Evolutionary conservation across 176 grass and related monocot species (phyloP).

Genomic region (Bolboschoenus planiculmis): DNA sequence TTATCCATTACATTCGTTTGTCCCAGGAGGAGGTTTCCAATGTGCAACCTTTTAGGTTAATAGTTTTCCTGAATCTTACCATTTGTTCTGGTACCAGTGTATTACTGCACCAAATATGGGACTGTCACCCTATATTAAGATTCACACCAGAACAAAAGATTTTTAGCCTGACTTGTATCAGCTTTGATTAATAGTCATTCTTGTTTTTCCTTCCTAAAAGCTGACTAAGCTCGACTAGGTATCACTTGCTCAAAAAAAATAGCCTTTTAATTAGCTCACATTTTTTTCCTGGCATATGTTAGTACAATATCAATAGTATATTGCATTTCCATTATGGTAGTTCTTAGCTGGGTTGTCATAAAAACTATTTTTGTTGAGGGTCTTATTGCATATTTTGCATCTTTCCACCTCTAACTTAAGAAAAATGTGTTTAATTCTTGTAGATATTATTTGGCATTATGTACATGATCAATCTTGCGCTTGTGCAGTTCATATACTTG

Average conservation of each 20-base stretch:
- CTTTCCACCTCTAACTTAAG: neutral
- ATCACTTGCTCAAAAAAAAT: neutral
- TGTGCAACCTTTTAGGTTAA: neutral
- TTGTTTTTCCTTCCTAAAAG: neutral
- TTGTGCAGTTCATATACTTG: constrained; percentile 70
- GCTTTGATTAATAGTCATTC: neutral
- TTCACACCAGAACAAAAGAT: neutral
- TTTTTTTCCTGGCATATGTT: neutral
- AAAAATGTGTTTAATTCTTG: constrained; percentile 3
- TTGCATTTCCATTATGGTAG: neutral
- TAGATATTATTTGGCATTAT: constrained; percentile 81
- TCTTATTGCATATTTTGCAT: constrained; percentile 1
- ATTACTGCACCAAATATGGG: neutral
- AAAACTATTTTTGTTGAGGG: neutral
- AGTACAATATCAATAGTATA: neutral
- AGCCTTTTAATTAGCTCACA: neutral
- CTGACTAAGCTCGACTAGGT: neutral
- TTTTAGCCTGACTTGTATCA: neutral
- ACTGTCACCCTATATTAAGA: neutral
- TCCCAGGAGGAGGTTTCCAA: neutral
- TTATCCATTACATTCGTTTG: neutral
- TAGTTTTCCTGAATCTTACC: neutral
- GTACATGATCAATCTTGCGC: constrained; percentile 69
- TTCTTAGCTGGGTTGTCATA: neutral
- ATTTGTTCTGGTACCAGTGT: neutral